These are phyloP conservation scores for Corylus avellana DNA, from an alignment of 306 rosid species.

Conservation along the genomic window DNA sequence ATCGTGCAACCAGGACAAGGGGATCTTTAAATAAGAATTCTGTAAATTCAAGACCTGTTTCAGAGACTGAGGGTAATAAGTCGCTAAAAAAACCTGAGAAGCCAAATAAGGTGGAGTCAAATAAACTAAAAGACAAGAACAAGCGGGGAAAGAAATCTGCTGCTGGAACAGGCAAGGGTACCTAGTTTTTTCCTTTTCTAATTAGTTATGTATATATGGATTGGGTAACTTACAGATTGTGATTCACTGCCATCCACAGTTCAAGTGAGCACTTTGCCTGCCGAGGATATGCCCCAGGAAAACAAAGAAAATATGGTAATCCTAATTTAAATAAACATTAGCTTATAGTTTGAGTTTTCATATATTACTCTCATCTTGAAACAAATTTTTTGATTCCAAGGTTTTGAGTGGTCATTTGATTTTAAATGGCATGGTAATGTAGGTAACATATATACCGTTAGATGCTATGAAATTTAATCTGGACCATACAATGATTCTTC, in stretches of 20 bases:
- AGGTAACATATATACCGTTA: too few species aligned
- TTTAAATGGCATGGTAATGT: too few species aligned
- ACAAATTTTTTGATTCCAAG: background rate
- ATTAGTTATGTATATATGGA: background rate
- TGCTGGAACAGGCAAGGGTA: constrained; percentile 43
- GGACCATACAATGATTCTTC: too few species aligned
- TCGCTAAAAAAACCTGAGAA: constrained; percentile 53
- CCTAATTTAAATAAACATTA: background rate
- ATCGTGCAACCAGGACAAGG: constrained; percentile 37
- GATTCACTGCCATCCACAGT: constrained; percentile 33
- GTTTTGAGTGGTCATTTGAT: background rate
- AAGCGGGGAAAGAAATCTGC: constrained; percentile 49
- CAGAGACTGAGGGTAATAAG: constrained; percentile 33
- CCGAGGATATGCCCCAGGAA: constrained; percentile 39
- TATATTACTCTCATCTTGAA: background rate
- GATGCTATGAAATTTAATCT: too few species aligned
- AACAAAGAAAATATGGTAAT: constrained; percentile 78
- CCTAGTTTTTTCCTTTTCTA: background rate
- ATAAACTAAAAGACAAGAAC: constrained; percentile 41
- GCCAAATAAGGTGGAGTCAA: constrained; percentile 44
- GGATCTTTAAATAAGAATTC: constrained; percentile 43
- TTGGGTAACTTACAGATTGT: constrained; percentile 5
- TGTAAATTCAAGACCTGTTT: constrained; percentile 42
- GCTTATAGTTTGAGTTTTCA: background rate
- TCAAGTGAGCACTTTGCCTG: constrained; percentile 33